phyloP scores from a whole-genome alignment of 1,139 yeast species.

The Scheffersomyces titani region DNA sequence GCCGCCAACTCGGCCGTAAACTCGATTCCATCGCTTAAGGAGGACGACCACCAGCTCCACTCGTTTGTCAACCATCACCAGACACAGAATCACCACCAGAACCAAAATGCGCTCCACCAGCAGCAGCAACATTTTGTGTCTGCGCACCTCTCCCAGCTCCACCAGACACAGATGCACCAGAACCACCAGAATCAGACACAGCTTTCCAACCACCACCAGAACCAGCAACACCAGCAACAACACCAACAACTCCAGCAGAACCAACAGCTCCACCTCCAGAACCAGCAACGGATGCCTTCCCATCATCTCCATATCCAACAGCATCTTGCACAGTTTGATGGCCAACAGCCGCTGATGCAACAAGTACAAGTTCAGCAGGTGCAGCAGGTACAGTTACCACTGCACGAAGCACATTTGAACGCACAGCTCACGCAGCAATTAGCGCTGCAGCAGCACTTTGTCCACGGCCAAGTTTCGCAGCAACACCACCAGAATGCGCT shows the following conservation, averaged over 20 bases:
- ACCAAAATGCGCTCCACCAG: constrained; percentile 5
- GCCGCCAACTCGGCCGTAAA: constrained; percentile 26
- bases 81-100: constrained; percentile 6
- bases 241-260: constrained; percentile 11
- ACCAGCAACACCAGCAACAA: constrained; percentile 15
- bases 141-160: constrained; percentile 12
- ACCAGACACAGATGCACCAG: constrained; percentile 17
- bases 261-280: constrained; percentile 9
- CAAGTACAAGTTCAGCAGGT: constrained; percentile 8
- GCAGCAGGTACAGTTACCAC: constrained; percentile 3
- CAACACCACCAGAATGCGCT: background rate
- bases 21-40: constrained; percentile 15
- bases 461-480: background rate
- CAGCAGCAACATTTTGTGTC: constrained; percentile 14
- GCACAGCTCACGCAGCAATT: constrained; percentile 3
- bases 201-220: constrained; percentile 18
- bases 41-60: constrained; percentile 23
- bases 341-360: constrained; percentile 18
- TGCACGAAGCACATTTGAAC: constrained; percentile 2
- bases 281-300: constrained; percentile 1
- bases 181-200: constrained; percentile 24
- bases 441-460: constrained; percentile 7
- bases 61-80: constrained; percentile 19
- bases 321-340: constrained; percentile 1
- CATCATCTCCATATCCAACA: constrained; percentile 3